phyloP scores from a whole-genome alignment of 2,329 filamentous ascomycete species.

The Cercospora sesami region DNA sequence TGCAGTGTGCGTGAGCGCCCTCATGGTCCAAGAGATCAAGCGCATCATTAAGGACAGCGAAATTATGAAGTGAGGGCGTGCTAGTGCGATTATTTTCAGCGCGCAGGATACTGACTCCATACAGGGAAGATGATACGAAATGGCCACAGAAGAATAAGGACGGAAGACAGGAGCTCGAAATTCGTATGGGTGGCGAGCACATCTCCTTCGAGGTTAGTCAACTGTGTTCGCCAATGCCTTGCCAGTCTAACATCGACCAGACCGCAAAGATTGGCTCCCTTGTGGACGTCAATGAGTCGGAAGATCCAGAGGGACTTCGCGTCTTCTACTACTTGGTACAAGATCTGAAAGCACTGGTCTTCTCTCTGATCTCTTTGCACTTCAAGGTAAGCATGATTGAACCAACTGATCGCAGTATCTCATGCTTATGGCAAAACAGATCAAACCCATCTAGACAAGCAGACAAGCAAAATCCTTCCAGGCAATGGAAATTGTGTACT shows the following conservation, averaged over 20 bases:
- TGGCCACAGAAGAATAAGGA: conserved; percentile 99
- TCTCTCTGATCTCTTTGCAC: conserved; percentile 92
- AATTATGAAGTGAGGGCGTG: conserved; percentile 76
- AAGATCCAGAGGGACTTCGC: conserved; percentile 89
- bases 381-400: conserved; percentile 71
- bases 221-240: neutral
- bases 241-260: conserved; percentile 49
- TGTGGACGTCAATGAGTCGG: conserved; percentile 93
- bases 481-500: neutral
- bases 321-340: conserved; percentile 99
- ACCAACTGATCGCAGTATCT: neutral
- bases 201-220: conserved; percentile 90
- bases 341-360: conserved; percentile 93
- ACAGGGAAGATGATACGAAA: conserved; percentile 92
- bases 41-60: conserved; percentile 96
- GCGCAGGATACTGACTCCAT: neutral
- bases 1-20: conserved; percentile 89
- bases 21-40: conserved; percentile 91
- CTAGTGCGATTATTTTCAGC: neutral
- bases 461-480: neutral
- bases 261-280: conserved; percentile 97
- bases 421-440: conserved; percentile 24
- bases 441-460: conserved; percentile 35
- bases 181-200: conserved; percentile 88
- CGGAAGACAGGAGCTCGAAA: conserved; percentile 93